Percentiles rank a stretch among this genome's conserved stretches.
Conservation (phyloP, 805 yeast species). For the Yarrowia keelungensis region DNA sequence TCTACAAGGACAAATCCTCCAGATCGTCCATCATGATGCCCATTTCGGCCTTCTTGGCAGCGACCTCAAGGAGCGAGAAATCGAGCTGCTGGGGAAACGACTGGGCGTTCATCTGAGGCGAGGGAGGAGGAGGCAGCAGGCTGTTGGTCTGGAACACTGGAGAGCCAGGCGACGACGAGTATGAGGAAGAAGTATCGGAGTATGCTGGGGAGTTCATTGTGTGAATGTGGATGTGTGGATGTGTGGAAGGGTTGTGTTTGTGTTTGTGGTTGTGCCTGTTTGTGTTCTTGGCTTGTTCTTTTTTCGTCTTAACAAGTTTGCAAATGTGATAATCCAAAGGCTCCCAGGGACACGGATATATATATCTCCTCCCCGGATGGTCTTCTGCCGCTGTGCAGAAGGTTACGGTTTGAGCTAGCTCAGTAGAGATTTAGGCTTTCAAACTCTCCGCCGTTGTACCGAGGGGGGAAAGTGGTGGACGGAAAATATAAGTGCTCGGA, state of each 20-base stretch:
- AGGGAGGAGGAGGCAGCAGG: conserved; percentile 38
- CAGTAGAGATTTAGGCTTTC: background rate
- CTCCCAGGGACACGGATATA: background rate
- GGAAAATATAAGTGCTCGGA: too few species aligned
- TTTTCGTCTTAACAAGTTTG: too few species aligned
- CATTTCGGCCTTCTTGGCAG: conserved; percentile 50
- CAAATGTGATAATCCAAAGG: background rate
- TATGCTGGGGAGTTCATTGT: conserved; percentile 37
- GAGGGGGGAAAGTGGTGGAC: background rate
- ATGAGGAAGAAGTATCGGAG: conserved; percentile 5
- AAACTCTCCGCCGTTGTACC: conserved; percentile 33
- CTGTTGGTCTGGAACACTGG: conserved; percentile 14
- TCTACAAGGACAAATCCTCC: conserved; percentile 39
- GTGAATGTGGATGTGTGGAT: background rate
- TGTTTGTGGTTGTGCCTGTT: background rate
- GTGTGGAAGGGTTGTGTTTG: background rate
- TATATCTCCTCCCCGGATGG: conserved; percentile 29
- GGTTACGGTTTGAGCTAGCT: conserved; percentile 11
- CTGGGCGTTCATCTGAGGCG: conserved; percentile 29
- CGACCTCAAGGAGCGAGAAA: conserved; percentile 48
- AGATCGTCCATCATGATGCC: conserved; percentile 46
- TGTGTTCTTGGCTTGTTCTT: background rate
- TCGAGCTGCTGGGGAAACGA: conserved; percentile 32
- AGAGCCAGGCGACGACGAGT: conserved; percentile 14
- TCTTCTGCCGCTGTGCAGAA: conserved; percentile 32